phyloP scores from a whole-genome alignment of 768 basidiomycete genomes.

The Amanita jacksonii region DNA sequence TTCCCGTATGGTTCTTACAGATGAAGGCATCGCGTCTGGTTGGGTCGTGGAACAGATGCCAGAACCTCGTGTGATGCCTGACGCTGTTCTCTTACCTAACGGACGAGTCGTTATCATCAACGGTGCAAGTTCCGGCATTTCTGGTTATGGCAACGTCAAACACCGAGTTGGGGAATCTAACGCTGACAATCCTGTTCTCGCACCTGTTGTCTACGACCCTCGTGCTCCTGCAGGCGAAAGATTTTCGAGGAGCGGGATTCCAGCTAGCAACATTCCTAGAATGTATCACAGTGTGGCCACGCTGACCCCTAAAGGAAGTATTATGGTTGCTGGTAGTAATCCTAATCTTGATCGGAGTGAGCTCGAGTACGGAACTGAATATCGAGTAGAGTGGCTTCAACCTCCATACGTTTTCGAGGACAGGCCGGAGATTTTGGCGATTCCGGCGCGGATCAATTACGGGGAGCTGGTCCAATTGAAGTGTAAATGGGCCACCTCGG shows the following conservation, averaged over 20 bases:
- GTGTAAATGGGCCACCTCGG: slow-evolving; percentile 28
- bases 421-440: slow-evolving; percentile 41
- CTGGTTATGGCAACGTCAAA: slow-evolving; percentile 69
- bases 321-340: slow-evolving; percentile 80
- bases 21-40: slow-evolving; percentile 51
- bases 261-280: slow-evolving; percentile 57
- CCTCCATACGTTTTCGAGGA: slow-evolving; percentile 69
- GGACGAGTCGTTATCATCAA: slow-evolving; percentile 70
- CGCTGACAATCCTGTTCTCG: slow-evolving; percentile 61
- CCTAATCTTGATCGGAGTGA: slow-evolving; percentile 76
- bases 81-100: slow-evolving; percentile 73
- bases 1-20: slow-evolving; percentile 55
- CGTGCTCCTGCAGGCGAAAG: slow-evolving; percentile 41
- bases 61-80: slow-evolving; percentile 63
- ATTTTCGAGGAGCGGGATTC: slow-evolving; percentile 51
- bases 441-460: slow-evolving; percentile 31
- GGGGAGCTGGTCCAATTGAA: slow-evolving; percentile 36
- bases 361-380: slow-evolving; percentile 71
- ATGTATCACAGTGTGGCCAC: slow-evolving; percentile 83
- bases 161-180: slow-evolving; percentile 68
- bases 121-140: slow-evolving; percentile 63
- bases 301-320: slow-evolving; percentile 56
- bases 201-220: slow-evolving; percentile 65
- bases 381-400: slow-evolving; percentile 77
- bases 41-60: slow-evolving; percentile 78